These are phyloP conservation scores for Lactarius indigo DNA, from an alignment of 768 basidiomycete species.

Conservation along the genomic window DNA sequence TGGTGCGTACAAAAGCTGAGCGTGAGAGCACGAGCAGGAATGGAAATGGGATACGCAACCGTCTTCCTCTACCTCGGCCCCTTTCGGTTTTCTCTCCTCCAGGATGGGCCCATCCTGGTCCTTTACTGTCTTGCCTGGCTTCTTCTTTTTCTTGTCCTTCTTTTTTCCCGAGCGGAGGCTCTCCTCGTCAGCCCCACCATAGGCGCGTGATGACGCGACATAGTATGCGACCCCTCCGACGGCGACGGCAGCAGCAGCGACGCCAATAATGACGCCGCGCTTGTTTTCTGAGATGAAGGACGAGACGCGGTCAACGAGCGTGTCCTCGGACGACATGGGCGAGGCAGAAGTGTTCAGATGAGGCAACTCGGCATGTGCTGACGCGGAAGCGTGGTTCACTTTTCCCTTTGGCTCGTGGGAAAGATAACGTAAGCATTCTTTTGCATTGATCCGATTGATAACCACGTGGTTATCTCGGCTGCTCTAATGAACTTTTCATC, in stretches of 20 bases:
- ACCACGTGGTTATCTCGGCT: conserved; percentile 14
- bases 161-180: conserved; percentile 37
- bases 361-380: not conserved
- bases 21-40: conserved; percentile 11
- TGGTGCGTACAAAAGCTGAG: conserved; percentile 31
- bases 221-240: conserved; percentile 77
- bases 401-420: not conserved
- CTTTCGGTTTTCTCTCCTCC: conserved; percentile 62
- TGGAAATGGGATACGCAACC: conserved; percentile 12
- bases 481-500: conserved; percentile 42
- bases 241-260: conserved; percentile 67
- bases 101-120: conserved; percentile 71
- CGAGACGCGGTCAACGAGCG: conserved; percentile 60
- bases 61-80: conserved; percentile 31
- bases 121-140: conserved; percentile 45
- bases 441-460: not conserved
- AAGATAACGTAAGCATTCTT: conserved; percentile 3
- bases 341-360: not conserved
- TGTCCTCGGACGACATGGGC: conserved; percentile 33
- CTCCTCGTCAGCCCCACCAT: conserved; percentile 29
- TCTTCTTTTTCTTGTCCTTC: conserved; percentile 50
- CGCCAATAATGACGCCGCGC: conserved; percentile 66
- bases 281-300: conserved; percentile 74
- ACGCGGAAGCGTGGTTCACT: not conserved
- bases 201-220: conserved; percentile 51